Evolutionary conservation across 192 early-diverging fungal species (phyloP).

Genomic region (Thoreauomyces humboldtii): DNA sequence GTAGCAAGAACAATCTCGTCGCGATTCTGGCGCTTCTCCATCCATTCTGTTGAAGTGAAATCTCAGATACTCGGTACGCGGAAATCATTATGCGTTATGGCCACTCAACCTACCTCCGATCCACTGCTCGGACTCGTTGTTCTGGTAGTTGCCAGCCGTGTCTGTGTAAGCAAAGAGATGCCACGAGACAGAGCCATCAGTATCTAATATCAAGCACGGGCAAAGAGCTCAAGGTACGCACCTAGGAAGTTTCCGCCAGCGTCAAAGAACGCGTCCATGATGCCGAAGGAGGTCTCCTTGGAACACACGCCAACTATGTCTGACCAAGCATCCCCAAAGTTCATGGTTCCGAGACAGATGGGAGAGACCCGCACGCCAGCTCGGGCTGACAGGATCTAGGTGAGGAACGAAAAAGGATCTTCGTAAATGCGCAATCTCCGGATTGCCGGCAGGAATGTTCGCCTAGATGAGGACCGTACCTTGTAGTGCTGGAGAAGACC

Average conservation of each 20-base stretch:
- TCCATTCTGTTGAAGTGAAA: no score
- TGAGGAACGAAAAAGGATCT: no score
- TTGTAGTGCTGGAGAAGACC: conserved; percentile 11
- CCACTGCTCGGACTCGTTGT: conserved; percentile 20
- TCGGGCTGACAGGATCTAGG: conserved; percentile 2
- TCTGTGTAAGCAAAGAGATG: no score
- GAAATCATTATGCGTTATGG: no score
- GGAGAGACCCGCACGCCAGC: conserved; percentile 22
- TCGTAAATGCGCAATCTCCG: no score
- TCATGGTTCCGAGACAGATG: conserved; percentile 23
- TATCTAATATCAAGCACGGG: no score
- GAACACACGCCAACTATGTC: neutral
- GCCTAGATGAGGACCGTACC: no score
- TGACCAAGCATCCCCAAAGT: conserved; percentile 13
- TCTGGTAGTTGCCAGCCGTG: conserved; percentile 18
- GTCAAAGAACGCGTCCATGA: conserved; percentile 24
- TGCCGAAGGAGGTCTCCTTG: conserved; percentile 12
- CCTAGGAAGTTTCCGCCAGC: conserved; percentile 25
- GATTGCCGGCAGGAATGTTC: no score
- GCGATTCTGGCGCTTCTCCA: conserved; percentile 22
- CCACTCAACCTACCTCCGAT: no score
- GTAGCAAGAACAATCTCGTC: conserved; percentile 26
- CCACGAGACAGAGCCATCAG: no score
- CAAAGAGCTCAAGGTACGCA: no score
- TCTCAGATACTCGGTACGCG: no score